phyloP scores from a whole-genome alignment of 345 rosid genomes.

The Murraya koenigii region DNA sequence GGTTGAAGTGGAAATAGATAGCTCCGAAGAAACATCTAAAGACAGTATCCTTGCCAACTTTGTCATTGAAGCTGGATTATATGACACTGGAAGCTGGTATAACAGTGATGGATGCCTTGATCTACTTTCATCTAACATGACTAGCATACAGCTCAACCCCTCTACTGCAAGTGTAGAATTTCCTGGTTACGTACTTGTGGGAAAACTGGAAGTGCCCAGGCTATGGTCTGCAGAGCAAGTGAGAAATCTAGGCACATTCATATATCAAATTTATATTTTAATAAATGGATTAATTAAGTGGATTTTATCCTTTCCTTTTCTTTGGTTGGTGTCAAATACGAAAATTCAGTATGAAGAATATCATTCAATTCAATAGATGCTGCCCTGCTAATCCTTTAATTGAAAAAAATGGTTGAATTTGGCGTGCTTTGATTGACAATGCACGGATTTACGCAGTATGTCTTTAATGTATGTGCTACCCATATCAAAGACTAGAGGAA shows the following conservation, averaged over 20 bases:
- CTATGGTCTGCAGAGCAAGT: slow-evolving; percentile 98
- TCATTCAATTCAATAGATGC: background rate
- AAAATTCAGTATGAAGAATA: background rate
- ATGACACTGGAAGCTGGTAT: slow-evolving; percentile 68
- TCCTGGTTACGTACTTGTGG: slow-evolving; percentile 70
- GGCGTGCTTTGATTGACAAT: background rate
- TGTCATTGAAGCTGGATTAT: slow-evolving; percentile 71
- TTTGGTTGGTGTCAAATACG: background rate
- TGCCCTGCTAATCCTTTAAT: background rate
- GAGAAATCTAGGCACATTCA: slow-evolving; percentile 30
- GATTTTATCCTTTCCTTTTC: background rate
- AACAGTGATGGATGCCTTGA: slow-evolving; percentile 33
- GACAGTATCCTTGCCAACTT: slow-evolving; percentile 53
- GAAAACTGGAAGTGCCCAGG: slow-evolving; percentile 72
- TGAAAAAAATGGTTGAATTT: background rate
- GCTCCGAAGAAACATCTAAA: slow-evolving; percentile 45
- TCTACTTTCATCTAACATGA: slow-evolving; percentile 60
- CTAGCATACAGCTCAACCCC: slow-evolving; percentile 49
- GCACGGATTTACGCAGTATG: background rate
- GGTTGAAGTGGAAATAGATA: slow-evolving; percentile 93
- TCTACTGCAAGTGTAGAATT: slow-evolving; percentile 48
- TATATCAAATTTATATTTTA: background rate
- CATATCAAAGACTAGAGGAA: background rate
- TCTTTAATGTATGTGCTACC: background rate
- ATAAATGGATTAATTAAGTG: background rate